Evolutionary conservation across 345 rosid species (phyloP).

Genomic region (Dimocarpus longan): DNA sequence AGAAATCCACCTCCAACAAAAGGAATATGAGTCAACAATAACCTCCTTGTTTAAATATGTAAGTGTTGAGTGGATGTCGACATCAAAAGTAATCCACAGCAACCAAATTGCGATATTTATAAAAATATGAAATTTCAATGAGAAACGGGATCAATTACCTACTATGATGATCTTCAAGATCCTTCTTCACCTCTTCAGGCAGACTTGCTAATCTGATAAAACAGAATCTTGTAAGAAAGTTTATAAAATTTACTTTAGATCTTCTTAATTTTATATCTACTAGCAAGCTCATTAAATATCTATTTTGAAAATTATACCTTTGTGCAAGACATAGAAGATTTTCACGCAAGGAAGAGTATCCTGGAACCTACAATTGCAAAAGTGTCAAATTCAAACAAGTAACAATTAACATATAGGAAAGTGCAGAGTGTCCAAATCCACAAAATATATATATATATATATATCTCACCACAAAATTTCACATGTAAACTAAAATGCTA

Average conservation of each 20-base stretch:
- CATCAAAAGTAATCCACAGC: neutral
- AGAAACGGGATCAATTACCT: constrained; percentile 44
- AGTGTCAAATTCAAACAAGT: constrained; percentile 17
- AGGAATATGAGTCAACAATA: neutral
- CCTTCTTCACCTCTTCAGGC: constrained; percentile 77
- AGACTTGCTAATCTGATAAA: constrained; percentile 68
- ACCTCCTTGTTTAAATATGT: neutral
- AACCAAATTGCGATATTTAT: neutral
- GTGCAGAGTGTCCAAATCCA: neutral
- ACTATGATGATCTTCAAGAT: constrained; percentile 85
- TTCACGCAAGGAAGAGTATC: constrained; percentile 63
- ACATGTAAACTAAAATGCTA: neutral
- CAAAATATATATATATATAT: neutral
- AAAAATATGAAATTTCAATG: neutral
- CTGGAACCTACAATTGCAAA: constrained; percentile 70
- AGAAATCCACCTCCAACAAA: neutral
- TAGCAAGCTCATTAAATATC: neutral
- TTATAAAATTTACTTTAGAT: neutral
- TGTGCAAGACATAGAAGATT: constrained; percentile 77
- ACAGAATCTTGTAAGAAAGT: constrained; percentile 16
- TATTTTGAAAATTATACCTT: constrained; percentile 44
- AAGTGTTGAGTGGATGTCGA: neutral
- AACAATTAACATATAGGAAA: neutral
- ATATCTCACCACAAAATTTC: neutral
- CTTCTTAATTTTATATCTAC: neutral